Conservation (phyloP, 2,329 filamentous ascomycete genomes). For the Fusarium abutilonis region DNA sequence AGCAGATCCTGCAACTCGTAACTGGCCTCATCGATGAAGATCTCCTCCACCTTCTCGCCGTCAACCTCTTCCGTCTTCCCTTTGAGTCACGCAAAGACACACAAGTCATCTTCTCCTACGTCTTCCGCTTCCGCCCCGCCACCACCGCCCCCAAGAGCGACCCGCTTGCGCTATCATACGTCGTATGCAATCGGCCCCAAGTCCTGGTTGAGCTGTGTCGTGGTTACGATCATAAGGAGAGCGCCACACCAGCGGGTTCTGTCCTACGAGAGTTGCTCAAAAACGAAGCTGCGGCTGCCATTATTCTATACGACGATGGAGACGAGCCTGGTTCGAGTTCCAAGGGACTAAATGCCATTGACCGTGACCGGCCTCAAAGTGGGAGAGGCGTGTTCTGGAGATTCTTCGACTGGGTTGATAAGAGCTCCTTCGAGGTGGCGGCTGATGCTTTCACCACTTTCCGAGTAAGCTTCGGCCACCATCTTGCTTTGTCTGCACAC, state of each 20-base stretch:
- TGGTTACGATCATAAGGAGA: slow-evolving; percentile 90
- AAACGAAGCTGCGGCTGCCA: slow-evolving; percentile 87
- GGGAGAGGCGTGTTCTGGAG: slow-evolving; percentile 93
- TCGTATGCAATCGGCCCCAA: slow-evolving; percentile 85
- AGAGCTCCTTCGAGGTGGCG: slow-evolving; percentile 94
- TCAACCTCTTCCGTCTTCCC: slow-evolving; percentile 83
- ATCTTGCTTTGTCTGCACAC: neutral
- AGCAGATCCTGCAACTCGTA: slow-evolving; percentile 88
- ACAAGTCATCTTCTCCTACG: slow-evolving; percentile 94
- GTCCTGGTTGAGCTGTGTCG: slow-evolving; percentile 88
- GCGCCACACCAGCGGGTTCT: slow-evolving; percentile 88
- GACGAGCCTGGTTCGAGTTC: slow-evolving; percentile 73
- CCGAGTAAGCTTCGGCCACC: slow-evolving; percentile 66
- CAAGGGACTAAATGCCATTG: slow-evolving; percentile 81
- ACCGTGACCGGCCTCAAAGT: slow-evolving; percentile 77
- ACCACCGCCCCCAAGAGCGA: slow-evolving; percentile 74
- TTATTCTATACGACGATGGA: slow-evolving; percentile 93
- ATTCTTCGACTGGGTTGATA: slow-evolving; percentile 98
- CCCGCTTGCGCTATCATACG: slow-evolving; percentile 86
- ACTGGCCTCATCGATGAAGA: slow-evolving; percentile 88
- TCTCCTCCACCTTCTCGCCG: slow-evolving; percentile 83
- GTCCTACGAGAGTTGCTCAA: slow-evolving; percentile 89
- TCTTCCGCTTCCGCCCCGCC: slow-evolving; percentile 86
- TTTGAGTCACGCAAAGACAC: slow-evolving; percentile 97
- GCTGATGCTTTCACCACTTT: slow-evolving; percentile 99